These are phyloP conservation scores for Nannizziopsis arthrosporioides DNA, from an alignment of 2,329 filamentous ascomycete species.

Conservation along the genomic window DNA sequence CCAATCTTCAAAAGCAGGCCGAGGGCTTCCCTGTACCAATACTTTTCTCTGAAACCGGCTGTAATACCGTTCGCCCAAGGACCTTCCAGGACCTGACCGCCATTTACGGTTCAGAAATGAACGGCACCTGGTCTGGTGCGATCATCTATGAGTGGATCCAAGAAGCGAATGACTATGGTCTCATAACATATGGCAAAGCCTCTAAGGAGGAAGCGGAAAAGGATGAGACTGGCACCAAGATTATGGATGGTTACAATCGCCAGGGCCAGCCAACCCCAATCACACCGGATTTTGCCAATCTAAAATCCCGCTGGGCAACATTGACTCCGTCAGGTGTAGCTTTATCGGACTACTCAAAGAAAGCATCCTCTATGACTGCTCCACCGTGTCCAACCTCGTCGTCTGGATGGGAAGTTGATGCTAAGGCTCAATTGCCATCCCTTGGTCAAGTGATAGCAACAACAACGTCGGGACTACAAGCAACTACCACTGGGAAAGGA, in stretches of 20 bases:
- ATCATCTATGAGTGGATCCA: slow-evolving; percentile 88
- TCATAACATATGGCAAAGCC: slow-evolving; percentile 59
- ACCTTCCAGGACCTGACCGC: slow-evolving; percentile 54
- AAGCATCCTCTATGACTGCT: slow-evolving; percentile 48
- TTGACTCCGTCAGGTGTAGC: slow-evolving; percentile 58
- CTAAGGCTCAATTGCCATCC: slow-evolving; percentile 57
- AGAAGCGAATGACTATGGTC: slow-evolving; percentile 70
- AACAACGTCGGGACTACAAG: slow-evolving; percentile 12
- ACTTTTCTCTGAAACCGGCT: slow-evolving; percentile 83
- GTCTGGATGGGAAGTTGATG: slow-evolving; percentile 59
- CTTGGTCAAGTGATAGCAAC: slow-evolving; percentile 43
- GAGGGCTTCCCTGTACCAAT: slow-evolving; percentile 67
- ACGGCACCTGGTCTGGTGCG: slow-evolving; percentile 56
- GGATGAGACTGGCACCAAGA: slow-evolving; percentile 36
- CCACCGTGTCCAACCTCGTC: slow-evolving; percentile 62
- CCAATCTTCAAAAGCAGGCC: slow-evolving; percentile 53
- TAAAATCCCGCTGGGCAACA: slow-evolving; percentile 64
- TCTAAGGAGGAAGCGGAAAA: slow-evolving; percentile 29
- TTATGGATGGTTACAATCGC: slow-evolving; percentile 56
- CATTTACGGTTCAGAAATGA: slow-evolving; percentile 66
- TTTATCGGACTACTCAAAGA: slow-evolving; percentile 53
- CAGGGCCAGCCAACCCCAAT: slow-evolving; percentile 63
- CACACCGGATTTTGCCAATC: slow-evolving; percentile 64
- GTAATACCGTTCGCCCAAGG: slow-evolving; percentile 45
- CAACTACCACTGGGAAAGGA: background rate